Base-by-base conservation (phyloP, 108 stramenopile species). In the Pseudonitzschia delicatissima region DNA sequence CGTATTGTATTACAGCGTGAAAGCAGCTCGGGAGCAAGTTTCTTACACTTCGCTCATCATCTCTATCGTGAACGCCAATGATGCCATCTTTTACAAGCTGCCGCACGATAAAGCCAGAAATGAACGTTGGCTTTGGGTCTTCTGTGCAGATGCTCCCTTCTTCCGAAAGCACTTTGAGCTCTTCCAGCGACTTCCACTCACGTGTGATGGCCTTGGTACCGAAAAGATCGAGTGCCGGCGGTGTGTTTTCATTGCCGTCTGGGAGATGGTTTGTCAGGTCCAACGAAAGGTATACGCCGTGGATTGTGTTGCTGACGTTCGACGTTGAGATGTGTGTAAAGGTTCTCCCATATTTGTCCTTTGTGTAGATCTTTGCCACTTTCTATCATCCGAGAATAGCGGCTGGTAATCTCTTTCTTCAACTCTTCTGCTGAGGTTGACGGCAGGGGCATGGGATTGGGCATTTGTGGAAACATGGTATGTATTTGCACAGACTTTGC, bases 401-500 rank as follows among this genome's bases (percentile, higher is more conserved):
- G 75, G 58, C 32, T 72, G 21, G 12, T 26, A 40, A 76, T 71
- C 62, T 76, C 75, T 1, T 62, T 21, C 27, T 52, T 21, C 15
- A 76, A 28, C 1, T 64, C 66, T 0, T 67, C 29, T 4, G 76
- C 13, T n/a, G 70, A 31, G 13, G 76, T 37, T 23, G 58, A 57
- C 25, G 76, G 71, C 17, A 58, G 33, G 39, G 71, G 71, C 65
- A 77, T 55, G 39, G 76, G 76, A 60, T 67, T 35, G 13, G 71
- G 76, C 76, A 72, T 77, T 66, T 77, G 76, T 32, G 76, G 76
- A 39, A 77, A 77, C 76, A 72, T 72, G 29, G 76, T 65, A 27
- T 72, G 72, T 4, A 77, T 57, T 48, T 57, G n/a, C 26, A 62
- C 60, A 27, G 68, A 77, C 8, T 50, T 9, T 15, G 33, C 65